A percentile compares a stretch with the other conserved stretches of the same genome.
Conservation (phyloP, 345 rosid genomes). For the Acer negundo region DNA sequence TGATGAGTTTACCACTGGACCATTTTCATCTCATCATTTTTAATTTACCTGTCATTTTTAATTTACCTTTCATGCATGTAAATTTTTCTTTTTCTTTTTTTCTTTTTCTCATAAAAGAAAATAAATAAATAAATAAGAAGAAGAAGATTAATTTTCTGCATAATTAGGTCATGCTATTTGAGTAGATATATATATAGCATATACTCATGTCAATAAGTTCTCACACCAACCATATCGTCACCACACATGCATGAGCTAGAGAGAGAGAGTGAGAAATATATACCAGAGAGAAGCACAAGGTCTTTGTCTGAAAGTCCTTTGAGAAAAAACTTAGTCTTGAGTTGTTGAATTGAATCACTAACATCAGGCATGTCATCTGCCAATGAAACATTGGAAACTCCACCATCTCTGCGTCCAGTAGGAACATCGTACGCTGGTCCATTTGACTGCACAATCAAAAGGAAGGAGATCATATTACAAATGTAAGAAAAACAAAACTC, state of each 20-base stretch:
- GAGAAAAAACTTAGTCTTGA: slow-evolving; percentile 54
- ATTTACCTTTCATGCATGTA: too few species aligned
- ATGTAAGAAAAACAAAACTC: too few species aligned
- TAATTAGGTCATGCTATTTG: background rate
- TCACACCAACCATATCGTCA: slow-evolving; percentile 42
- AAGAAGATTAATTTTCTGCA: too few species aligned
- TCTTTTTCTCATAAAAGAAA: too few species aligned
- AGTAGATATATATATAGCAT: background rate
- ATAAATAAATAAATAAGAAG: too few species aligned
- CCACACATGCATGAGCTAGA: slow-evolving; percentile 43
- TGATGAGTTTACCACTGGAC: too few species aligned
- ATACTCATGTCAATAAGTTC: slow-evolving; percentile 34
- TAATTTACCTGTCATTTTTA: too few species aligned
- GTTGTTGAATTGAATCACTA: slow-evolving; percentile 51
- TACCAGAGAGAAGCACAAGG: slow-evolving; percentile 78
- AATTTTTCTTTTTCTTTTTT: too few species aligned
- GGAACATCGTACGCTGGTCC: slow-evolving; percentile 72
- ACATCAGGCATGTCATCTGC: slow-evolving; percentile 72
- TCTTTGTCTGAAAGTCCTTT: slow-evolving; percentile 70
- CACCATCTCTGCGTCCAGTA: slow-evolving; percentile 79
- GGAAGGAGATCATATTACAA: too few species aligned
- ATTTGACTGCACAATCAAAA: slow-evolving; percentile 38
- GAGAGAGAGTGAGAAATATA: slow-evolving; percentile 19
- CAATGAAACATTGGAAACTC: slow-evolving; percentile 49
- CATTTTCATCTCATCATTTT: too few species aligned